Base-by-base conservation (phyloP, 768 basidiomycete species). In the Psilocybe sp. region DNA sequence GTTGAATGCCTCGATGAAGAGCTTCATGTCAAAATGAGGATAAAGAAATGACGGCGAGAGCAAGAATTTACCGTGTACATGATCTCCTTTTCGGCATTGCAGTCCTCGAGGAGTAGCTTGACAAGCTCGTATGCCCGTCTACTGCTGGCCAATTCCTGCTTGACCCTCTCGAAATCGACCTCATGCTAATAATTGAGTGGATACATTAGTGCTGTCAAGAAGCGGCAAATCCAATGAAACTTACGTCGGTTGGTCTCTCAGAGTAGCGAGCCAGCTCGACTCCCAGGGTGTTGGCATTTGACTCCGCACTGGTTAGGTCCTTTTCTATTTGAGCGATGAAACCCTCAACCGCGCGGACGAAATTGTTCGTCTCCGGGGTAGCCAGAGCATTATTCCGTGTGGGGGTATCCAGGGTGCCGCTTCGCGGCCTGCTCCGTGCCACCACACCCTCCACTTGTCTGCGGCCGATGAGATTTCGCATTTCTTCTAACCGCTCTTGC, bases 11-110 rank as follows among this genome's bases (percentile, higher is more conserved):
- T 95, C 53, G 44, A 32, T 20, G 16, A 7, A 31, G 43, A 19
- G 9, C 7, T 45, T 23, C 6, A 4, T 16, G 11, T 15, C 36
- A 44, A 43, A 19, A 38, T 33, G 3, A 12, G 40, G 20, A 38
- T 15, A 19, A 34, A 34, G 7, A 18, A 37, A 8, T 11, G 15
- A 45, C 31, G 14, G 11, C 13, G 16, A 23, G 15, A 13, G 58
- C 34, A 40, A 46, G 38, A n/a, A 13, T 56, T 48, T 55, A 93
- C 92, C 76, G 93, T 89, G 56, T 94, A 95, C 80, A 96, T 87
- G 64, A 92, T 89, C 60, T 94, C 90, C 67, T 95, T 89, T 72
- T 97, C 94, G 1, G 84, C 78, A 8, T 86, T 88, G 31, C 83
- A 80, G 60, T 95, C 89, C 14, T 78, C 76, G 12, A 92, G 73